Evolutionary conservation across 2,329 filamentous ascomycete species (phyloP).

Genomic region (Phyllosticta paracitricarpa): DNA sequence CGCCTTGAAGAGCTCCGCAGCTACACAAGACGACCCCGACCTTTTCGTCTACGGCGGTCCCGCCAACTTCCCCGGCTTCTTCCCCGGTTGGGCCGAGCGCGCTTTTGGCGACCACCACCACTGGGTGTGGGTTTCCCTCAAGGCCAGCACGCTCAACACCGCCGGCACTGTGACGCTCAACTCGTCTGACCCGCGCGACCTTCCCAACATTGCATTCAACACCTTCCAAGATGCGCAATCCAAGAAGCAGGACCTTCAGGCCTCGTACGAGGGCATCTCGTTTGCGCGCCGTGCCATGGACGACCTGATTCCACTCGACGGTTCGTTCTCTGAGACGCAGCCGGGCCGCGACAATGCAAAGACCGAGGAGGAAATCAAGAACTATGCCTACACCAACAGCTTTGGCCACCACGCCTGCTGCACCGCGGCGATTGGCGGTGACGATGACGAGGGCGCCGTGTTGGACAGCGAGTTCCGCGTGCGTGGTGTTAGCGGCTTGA

Average conservation of each 20-base stretch:
- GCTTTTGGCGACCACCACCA: conserved; percentile 34
- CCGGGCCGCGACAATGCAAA: conserved; percentile 32
- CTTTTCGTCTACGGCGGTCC: conserved; percentile 44
- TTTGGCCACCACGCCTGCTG: conserved; percentile 47
- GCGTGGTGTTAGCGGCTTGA: conserved; percentile 42
- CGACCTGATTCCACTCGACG: conserved; percentile 11
- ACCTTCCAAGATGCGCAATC: conserved; percentile 33
- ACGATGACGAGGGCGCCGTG: conserved; percentile 45
- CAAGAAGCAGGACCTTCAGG: conserved; percentile 32
- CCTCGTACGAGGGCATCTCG: conserved; percentile 46
- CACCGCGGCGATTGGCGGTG: conserved; percentile 45
- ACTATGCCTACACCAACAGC: conserved; percentile 20
- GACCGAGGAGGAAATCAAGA: conserved; percentile 32
- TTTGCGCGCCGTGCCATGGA: conserved; percentile 36
- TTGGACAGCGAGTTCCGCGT: conserved; percentile 50
- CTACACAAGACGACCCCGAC: conserved; percentile 35
- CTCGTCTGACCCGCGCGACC: conserved; percentile 53
- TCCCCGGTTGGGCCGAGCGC: conserved; percentile 42
- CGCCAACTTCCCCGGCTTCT: conserved; percentile 45
- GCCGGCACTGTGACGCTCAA: conserved; percentile 51
- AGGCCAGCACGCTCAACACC: conserved; percentile 53
- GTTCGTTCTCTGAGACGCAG: conserved; percentile 32
- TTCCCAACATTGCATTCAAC: conserved; percentile 45
- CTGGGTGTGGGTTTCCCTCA: conserved; percentile 45
- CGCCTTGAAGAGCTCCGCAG: conserved; percentile 25